These are phyloP conservation scores for Cryptococcus floricola DNA, from an alignment of 1,284 basidiomycete species.

Conservation along the genomic window DNA sequence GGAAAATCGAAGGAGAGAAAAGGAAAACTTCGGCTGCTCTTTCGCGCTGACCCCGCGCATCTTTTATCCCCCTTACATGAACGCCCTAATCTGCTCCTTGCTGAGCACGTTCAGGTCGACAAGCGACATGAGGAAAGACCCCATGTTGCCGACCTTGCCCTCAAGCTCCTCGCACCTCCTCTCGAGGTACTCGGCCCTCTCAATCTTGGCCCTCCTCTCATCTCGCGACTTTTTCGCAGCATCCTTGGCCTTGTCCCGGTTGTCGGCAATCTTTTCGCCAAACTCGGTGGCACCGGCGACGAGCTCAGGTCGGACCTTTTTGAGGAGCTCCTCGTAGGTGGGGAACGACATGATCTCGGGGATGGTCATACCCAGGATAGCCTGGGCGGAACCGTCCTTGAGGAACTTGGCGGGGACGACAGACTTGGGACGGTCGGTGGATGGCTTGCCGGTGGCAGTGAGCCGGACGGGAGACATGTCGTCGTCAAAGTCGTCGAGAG, in stretches of 20 bases:
- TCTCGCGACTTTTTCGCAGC: slow-evolving; percentile 42
- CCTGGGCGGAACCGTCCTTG: slow-evolving; percentile 35
- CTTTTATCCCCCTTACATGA: background rate
- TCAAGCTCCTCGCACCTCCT: slow-evolving; percentile 30
- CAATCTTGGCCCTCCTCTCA: slow-evolving; percentile 37
- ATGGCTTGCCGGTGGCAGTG: slow-evolving; percentile 35
- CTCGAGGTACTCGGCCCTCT: slow-evolving; percentile 28
- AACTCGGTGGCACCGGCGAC: slow-evolving; percentile 28
- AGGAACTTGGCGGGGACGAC: slow-evolving; percentile 41
- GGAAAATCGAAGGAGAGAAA: slow-evolving; percentile 1
- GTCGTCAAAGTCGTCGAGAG: slow-evolving; percentile 1
- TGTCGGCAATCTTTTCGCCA: slow-evolving; percentile 38
- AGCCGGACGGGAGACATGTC: slow-evolving; percentile 15
- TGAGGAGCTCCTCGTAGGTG: slow-evolving; percentile 24
- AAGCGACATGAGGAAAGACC: slow-evolving; percentile 20
- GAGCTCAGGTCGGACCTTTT: slow-evolving; percentile 26
- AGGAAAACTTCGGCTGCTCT: background rate
- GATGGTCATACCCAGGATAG: slow-evolving; percentile 31
- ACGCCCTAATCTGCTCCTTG: slow-evolving; percentile 23
- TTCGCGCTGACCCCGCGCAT: too few species aligned
- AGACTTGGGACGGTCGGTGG: slow-evolving; percentile 37
- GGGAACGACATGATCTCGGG: slow-evolving; percentile 31
- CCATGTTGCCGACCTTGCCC: slow-evolving; percentile 23
- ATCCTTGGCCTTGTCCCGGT: slow-evolving; percentile 41
- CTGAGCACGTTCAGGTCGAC: slow-evolving; percentile 27